phyloP scores from a whole-genome alignment of 2,329 filamentous ascomycete species.

The Cladosporium sp. region DNA sequence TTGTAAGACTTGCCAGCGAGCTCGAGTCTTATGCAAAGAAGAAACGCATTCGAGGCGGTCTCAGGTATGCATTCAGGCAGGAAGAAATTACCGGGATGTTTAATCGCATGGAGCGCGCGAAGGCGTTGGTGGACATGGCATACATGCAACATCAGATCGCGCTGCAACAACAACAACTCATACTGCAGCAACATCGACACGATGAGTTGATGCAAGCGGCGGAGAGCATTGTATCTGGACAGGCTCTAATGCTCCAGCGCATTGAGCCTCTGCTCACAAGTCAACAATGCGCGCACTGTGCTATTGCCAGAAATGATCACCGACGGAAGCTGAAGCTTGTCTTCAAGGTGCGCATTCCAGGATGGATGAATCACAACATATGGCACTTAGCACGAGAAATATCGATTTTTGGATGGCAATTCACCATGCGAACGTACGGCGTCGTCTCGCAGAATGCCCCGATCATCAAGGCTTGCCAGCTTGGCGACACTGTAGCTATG shows the following conservation, averaged over 20 bases:
- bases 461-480: neutral
- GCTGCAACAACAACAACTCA: too few species aligned
- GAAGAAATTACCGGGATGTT: neutral
- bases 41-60: neutral
- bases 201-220: too few species aligned
- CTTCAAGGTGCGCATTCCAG: neutral
- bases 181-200: too few species aligned
- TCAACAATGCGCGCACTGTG: too few species aligned
- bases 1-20: neutral
- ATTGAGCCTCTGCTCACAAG: too few species aligned
- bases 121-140: neutral
- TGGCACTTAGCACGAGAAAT: neutral
- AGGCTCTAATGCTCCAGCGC: too few species aligned
- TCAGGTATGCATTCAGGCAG: neutral
- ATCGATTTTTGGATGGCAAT: neutral
- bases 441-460: neutral
- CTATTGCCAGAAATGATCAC: neutral
- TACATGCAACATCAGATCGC: too few species aligned
- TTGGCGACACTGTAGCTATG: neutral
- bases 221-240: too few species aligned
- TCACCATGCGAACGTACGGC: neutral
- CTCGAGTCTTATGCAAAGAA: neutral
- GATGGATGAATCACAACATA: neutral
- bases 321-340: neutral
- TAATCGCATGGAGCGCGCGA: neutral